Base-by-base conservation (phyloP, 495 filamentous ascomycete species). In the Neurospora sp. region DNA sequence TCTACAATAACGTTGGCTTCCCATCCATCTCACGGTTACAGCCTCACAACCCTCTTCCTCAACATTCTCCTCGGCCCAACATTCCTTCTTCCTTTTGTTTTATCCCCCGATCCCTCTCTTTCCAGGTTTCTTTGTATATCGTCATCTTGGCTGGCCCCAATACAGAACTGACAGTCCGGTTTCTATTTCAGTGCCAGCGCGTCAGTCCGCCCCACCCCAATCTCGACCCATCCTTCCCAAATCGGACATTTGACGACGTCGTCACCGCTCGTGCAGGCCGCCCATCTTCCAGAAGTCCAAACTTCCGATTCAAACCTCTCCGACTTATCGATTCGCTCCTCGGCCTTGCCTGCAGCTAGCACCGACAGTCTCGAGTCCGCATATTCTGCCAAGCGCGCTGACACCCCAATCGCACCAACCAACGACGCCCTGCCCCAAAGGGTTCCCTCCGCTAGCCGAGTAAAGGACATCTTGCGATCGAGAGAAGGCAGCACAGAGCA, bases 181-280 rank as follows among this genome's bases (percentile, higher is more conserved):
- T 65, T 65, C 53, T 59, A 68, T 68, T 70, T 75, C 76, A 71
- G 69, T 71, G 73, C 48, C 70, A 77, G 75, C 37, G 71, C 73
- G 68, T 68, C 72, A 38, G 72, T 8, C 40, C 76, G 77, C 68
- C 78, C 90, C 87, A 72, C 91, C 88, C 75, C 83, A 82, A 72
- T 86, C 71, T 89, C 90, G 53, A 85, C 89, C 39, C 91, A 90
- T 80, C 86, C 90, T 44, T 95, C 93, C 38, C 93, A 96, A 78
- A 85, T 90, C 74, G 93, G 90, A 71, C 91, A 92, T 80, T 85
- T 94, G 70, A 95, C 94, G 39, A 89, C 91, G 14, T 95, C 93
- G 17, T 94, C 94, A 37, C 94, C 93, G 39, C 82, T 94, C 70
- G 88, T 96, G 41, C 89, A 90, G 75, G 80, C 82, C 16, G 78